Base-by-base conservation (phyloP, 768 basidiomycete species). In the Saitozyma podzolica region DNA sequence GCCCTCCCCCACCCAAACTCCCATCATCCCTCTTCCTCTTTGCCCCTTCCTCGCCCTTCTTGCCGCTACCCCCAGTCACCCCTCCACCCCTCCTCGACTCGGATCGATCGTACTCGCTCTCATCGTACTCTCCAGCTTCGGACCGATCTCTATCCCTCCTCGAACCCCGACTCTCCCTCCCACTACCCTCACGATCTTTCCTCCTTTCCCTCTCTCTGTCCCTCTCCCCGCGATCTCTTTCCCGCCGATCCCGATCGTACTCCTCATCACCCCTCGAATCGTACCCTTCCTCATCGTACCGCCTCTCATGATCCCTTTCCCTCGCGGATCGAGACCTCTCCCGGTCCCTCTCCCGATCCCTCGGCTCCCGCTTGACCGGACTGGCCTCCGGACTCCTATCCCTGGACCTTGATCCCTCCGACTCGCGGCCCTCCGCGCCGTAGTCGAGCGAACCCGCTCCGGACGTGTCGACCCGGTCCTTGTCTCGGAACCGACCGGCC, bases 401-500 rank as follows among this genome's bases (percentile, higher is more conserved):
- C 8, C 40, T 14, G 6, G 50, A 48, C 7, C 49, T 13, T 37
- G 53, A 54, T 49, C 58, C 59, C 14, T 61, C 66, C 11, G 58
- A 52, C 42, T 40, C 50, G 11, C 55, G 49, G 19, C 42, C 13
- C 6, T 64, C 64, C 17, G 39, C 65, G n/a, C 74, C 74, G 42
- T 76, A 76, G 47, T 76, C 75, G 13, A 76, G 57, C 0, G 63
- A 50, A 14, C 60, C 63, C 3, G 68, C 65, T 6, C 65, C 60
- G 3, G 62, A 49, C 9, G 54, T 54, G 19, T 73, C 72, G 40
- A 74, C 75, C 3, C 65, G 58, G 57, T 76, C 75, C 52, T 76
- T 76, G 50, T 76, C 75, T 50, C 60, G 62, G 65, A 76, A 76
- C 59, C 75, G 66, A 37, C 75, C 75, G 40, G 72, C 75, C 64